Percentiles rank a stretch among this genome's conserved stretches.
Conservation (phyloP, 495 filamentous ascomycete genomes). For the Letharia lupina region DNA sequence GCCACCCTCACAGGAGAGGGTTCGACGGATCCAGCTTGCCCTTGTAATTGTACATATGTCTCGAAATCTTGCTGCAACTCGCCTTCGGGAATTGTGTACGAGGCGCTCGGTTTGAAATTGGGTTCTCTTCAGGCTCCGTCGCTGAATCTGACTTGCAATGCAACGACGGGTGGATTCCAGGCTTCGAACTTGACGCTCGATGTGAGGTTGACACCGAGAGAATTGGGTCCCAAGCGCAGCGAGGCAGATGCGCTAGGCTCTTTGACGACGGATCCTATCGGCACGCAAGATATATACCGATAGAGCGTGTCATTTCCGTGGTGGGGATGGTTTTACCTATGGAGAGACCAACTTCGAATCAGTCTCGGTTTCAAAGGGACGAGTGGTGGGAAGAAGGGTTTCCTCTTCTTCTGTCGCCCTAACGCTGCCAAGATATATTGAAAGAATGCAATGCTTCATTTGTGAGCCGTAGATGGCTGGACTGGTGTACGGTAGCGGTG, state of each 20-base stretch:
- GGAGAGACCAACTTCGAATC: no score
- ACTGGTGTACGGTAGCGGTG: no score
- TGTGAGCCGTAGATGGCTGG: no score
- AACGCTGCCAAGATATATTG: no score
- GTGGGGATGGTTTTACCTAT: neutral
- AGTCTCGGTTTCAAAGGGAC: no score
- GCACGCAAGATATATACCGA: neutral
- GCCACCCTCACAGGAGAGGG: neutral
- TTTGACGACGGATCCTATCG: neutral
- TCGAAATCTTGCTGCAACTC: constrained; percentile 2
- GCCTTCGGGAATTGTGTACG: neutral
- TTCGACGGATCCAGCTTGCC: neutral
- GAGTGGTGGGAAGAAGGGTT: no score
- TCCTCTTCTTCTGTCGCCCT: no score
- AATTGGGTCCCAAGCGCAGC: neutral
- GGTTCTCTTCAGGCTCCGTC: neutral
- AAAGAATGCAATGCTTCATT: no score
- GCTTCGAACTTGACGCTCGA: neutral
- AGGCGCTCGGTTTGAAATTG: neutral
- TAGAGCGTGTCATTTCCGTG: neutral
- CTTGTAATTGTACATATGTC: neutral
- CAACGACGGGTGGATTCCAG: neutral
- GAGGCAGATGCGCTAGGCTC: neutral
- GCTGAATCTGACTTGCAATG: neutral
- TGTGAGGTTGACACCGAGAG: neutral